A percentile compares a stretch with the other conserved stretches of the same genome.
phyloP scores from a whole-genome alignment of 2,329 filamentous ascomycete genomes.

The Calonectria henricotiae region DNA sequence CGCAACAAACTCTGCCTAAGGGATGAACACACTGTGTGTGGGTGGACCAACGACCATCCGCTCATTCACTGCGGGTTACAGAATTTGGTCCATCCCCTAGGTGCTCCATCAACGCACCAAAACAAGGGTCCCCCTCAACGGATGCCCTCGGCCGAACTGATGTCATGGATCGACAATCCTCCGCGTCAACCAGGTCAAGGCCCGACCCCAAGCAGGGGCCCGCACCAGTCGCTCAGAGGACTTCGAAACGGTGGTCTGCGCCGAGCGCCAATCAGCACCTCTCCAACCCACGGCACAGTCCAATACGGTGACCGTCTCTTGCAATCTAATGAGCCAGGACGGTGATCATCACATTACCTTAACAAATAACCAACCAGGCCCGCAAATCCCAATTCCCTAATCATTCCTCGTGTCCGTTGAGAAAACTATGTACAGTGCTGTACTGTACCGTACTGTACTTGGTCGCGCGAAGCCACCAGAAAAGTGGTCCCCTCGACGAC shows the following conservation, averaged over 20 bases:
- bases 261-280: constrained; percentile 42
- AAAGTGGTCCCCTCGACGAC: constrained; percentile 24
- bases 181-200: constrained; percentile 42
- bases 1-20: constrained; percentile 23
- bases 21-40: constrained; percentile 26
- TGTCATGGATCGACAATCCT: constrained; percentile 56
- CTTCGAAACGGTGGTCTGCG: constrained; percentile 47
- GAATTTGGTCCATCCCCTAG: constrained; percentile 34
- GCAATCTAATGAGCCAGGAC: constrained; percentile 38
- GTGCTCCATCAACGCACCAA: constrained; percentile 42
- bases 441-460: constrained; percentile 22
- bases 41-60: constrained; percentile 29
- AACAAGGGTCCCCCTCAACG: constrained; percentile 40
- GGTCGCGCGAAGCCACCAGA: background rate
- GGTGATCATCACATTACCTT: constrained; percentile 42
- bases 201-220: constrained; percentile 35
- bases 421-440: constrained; percentile 18
- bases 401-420: constrained; percentile 44
- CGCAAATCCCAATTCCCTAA: constrained; percentile 48
- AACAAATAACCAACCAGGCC: constrained; percentile 34
- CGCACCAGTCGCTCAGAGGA: constrained; percentile 29
- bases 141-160: constrained; percentile 50
- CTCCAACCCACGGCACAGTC: constrained; percentile 41
- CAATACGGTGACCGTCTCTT: constrained; percentile 43
- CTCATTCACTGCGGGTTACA: constrained; percentile 35